Evolutionary conservation across 495 filamentous ascomycete genomes (phyloP).

Genomic region (Daldinia concentrica): DNA sequence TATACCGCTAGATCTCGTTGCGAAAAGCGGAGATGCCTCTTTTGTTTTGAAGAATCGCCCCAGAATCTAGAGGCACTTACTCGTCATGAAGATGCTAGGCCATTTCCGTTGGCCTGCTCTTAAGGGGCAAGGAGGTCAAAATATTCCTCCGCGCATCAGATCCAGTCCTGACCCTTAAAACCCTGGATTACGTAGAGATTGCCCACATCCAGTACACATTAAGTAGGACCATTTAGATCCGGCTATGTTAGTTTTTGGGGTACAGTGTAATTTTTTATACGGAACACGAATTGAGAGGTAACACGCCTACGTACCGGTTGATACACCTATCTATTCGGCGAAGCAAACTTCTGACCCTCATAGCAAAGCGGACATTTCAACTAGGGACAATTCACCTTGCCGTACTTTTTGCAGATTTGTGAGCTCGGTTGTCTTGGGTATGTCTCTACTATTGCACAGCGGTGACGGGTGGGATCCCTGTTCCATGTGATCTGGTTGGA

Average conservation of each 20-base stretch:
- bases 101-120: slow-evolving; percentile 13
- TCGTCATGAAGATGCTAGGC: slow-evolving; percentile 7
- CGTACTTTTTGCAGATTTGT: slow-evolving; percentile 27
- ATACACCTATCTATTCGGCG: neutral
- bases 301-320: slow-evolving; percentile 1
- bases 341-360: neutral
- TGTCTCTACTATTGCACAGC: slow-evolving; percentile 42
- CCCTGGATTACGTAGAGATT: slow-evolving; percentile 24
- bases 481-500: slow-evolving; percentile 39
- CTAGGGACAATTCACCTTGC: slow-evolving; percentile 19
- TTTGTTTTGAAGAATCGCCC: neutral
- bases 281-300: slow-evolving; percentile 14
- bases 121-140: slow-evolving; percentile 21
- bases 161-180: slow-evolving; percentile 7
- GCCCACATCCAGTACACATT: slow-evolving; percentile 22
- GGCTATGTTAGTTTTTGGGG: slow-evolving; percentile 13
- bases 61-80: neutral
- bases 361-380: slow-evolving; percentile 7
- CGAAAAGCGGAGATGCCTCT: slow-evolving; percentile 7
- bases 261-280: neutral
- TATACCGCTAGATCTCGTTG: slow-evolving; percentile 10
- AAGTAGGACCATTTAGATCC: slow-evolving; percentile 6
- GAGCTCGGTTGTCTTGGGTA: slow-evolving; percentile 41
- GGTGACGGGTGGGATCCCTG: slow-evolving; percentile 37
- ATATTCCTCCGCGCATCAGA: slow-evolving; percentile 25